Evolutionary conservation across 352 stramenopile species (phyloP).

Genomic region (Plasmopara halstedii): DNA sequence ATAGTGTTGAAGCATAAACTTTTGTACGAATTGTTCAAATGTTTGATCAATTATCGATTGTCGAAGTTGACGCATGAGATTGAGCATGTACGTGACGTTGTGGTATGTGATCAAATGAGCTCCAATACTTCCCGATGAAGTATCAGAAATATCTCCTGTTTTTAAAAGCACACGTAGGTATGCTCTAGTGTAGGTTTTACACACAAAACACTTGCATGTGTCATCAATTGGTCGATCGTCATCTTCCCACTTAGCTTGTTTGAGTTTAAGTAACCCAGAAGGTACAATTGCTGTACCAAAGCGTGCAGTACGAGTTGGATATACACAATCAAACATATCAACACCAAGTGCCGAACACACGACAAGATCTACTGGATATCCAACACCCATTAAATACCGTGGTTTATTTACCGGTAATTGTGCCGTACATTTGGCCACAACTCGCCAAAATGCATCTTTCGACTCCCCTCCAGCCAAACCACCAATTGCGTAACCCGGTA

Average conservation of each 20-base stretch:
- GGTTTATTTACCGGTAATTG: slow-evolving; percentile 90
- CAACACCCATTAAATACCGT: slow-evolving; percentile 97
- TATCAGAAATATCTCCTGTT: no score
- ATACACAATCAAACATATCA: slow-evolving; percentile 98
- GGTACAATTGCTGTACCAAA: slow-evolving; percentile 86
- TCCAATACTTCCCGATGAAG: no score
- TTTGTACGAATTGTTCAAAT: slow-evolving; percentile 65
- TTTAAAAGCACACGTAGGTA: slow-evolving; percentile 61
- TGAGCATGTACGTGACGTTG: slow-evolving; percentile 82
- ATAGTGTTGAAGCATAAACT: slow-evolving; percentile 78
- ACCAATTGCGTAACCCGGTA: slow-evolving; percentile 92
- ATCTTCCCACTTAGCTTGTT: no score
- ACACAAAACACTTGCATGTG: no score
- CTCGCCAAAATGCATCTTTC: slow-evolving; percentile 92
- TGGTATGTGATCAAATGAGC: no score
- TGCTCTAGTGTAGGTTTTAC: slow-evolving; percentile 57
- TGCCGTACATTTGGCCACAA: slow-evolving; percentile 76
- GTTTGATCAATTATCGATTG: slow-evolving; percentile 62
- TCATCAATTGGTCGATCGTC: no score
- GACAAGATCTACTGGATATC: slow-evolving; percentile 95
- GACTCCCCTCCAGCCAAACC: slow-evolving; percentile 90
- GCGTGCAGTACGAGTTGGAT: slow-evolving; percentile 92
- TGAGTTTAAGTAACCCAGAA: slow-evolving; percentile 61
- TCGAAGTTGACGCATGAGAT: slow-evolving; percentile 65
- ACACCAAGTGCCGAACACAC: no score